phyloP scores from a whole-genome alignment of 306 rosid genomes.

The Trifolium repens region DNA sequence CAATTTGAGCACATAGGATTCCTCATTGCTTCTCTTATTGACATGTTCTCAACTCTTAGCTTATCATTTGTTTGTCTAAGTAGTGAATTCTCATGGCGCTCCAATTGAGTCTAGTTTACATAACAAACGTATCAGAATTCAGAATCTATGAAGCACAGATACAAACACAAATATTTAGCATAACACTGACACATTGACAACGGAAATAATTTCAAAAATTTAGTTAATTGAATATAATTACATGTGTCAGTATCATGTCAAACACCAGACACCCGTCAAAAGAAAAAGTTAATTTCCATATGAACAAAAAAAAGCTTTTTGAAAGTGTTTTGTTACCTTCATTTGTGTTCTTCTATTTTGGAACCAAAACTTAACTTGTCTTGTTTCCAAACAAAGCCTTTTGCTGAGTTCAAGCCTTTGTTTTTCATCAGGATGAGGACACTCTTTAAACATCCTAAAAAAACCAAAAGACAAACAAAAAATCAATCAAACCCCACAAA shows the following conservation, averaged over 20 bases:
- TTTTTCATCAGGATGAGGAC: slow-evolving; percentile 95
- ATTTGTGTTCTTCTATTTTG: slow-evolving; percentile 93
- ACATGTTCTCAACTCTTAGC: slow-evolving; percentile 91
- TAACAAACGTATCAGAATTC: not conserved
- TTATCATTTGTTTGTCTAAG: slow-evolving; percentile 90
- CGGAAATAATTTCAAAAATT: no score
- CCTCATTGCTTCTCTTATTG: slow-evolving; percentile 86
- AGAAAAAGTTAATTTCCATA: not conserved
- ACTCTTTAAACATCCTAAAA: slow-evolving; percentile 78
- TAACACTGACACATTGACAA: no score
- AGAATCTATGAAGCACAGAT: no score
- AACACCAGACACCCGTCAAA: no score
- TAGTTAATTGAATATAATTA: no score
- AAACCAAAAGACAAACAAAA: not conserved
- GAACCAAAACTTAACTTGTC: slow-evolving; percentile 94
- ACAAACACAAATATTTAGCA: no score
- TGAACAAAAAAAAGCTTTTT: not conserved
- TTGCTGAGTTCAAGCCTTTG: slow-evolving; percentile 80
- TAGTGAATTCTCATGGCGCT: slow-evolving; percentile 84
- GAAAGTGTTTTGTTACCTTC: slow-evolving; percentile 58
- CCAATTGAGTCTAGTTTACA: slow-evolving; percentile 77
- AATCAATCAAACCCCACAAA: not conserved
- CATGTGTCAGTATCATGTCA: no score
- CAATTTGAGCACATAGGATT: slow-evolving; percentile 89
- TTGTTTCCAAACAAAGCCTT: slow-evolving; percentile 77